Base-by-base conservation (phyloP, 2,329 filamentous ascomycete species). In the Trichophyton benhamiae region DNA sequence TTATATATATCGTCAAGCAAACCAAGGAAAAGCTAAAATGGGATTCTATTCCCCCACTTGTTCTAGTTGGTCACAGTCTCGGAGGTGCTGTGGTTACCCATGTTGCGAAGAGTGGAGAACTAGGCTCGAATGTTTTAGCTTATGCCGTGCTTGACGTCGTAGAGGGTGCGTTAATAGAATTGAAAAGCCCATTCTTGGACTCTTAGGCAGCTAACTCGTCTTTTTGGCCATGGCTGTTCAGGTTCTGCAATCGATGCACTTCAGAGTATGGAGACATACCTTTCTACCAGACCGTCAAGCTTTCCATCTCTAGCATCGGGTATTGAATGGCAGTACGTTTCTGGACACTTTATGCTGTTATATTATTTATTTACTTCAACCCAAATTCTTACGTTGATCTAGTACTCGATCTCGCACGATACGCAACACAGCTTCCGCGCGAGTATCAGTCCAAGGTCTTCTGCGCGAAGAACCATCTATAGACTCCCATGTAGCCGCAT, bases 81-180 rank as follows among this genome's bases (percentile, higher is more conserved):
- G 94, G 94, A 60, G 94, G 94, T 13, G 92, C 92, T 5, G 89
- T 97, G 0, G 85, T 96, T 7, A 95, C 90, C 0, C 85, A 96
- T 69, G 79, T 95, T 61, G 91, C 91, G 11, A 84, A 82, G 69
- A 80, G 80, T 17, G 83, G 83, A 0, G 76, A 79, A 44, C 76
- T 96, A 41, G 88, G 87, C 1, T 72, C 76, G 42, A 81, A 85
- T 27, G 72, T 97, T 0, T 78, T 97, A 15, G 94, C 89, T 20
- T 96, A 92, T 74, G 89, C 86, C 2, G 91, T 97, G 6, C 79
- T 99, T 15, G 94, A 99, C 74, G 90, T 99, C 3, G 94, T 99
- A 30, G 94, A 99, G 75, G 89, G 76, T 76, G 65, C 36, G 63
- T 60, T 33, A 13, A 25, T 33, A 57, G 5, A 57, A 52, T 41